These are phyloP conservation scores for Penicillium bialowiezense DNA, from an alignment of 495 filamentous ascomycete genomes.

Conservation along the genomic window DNA sequence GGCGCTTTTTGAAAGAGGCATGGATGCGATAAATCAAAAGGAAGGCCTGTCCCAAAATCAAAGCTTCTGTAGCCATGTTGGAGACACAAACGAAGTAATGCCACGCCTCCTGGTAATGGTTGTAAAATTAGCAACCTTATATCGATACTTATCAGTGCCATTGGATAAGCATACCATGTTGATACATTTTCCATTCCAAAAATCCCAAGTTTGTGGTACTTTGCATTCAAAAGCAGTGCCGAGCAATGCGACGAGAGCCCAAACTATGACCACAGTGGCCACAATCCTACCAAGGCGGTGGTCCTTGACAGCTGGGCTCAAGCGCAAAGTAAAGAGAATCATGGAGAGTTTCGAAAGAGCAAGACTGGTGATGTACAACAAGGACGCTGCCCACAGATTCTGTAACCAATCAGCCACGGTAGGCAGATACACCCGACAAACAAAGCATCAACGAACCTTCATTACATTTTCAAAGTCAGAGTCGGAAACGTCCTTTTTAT, in stretches of 20 bases:
- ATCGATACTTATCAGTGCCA: no score
- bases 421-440: no score
- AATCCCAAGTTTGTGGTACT: constrained; percentile 23
- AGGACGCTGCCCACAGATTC: constrained; percentile 21
- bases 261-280: constrained; percentile 8
- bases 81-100: constrained; percentile 19
- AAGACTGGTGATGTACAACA: constrained; percentile 26
- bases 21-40: constrained; percentile 23
- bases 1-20: constrained; percentile 15
- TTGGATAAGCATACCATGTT: constrained; percentile 14
- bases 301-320: constrained; percentile 18
- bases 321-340: constrained; percentile 21
- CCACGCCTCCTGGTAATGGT: constrained; percentile 18
- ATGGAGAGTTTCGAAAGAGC: constrained; percentile 27
- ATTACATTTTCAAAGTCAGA: constrained; percentile 19
- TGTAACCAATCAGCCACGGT: not conserved
- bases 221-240: constrained; percentile 26
- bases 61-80: constrained; percentile 24
- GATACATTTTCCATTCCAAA: constrained; percentile 22
- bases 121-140: not conserved
- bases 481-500: constrained; percentile 12
- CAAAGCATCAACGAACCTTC: constrained; percentile 29
- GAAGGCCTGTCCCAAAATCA: constrained; percentile 23
- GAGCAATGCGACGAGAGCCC: constrained; percentile 20
- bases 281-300: constrained; percentile 15